Evolutionary conservation across 2,329 filamentous ascomycete species (phyloP).

Genomic region (Botryosphaeria dothidea): DNA sequence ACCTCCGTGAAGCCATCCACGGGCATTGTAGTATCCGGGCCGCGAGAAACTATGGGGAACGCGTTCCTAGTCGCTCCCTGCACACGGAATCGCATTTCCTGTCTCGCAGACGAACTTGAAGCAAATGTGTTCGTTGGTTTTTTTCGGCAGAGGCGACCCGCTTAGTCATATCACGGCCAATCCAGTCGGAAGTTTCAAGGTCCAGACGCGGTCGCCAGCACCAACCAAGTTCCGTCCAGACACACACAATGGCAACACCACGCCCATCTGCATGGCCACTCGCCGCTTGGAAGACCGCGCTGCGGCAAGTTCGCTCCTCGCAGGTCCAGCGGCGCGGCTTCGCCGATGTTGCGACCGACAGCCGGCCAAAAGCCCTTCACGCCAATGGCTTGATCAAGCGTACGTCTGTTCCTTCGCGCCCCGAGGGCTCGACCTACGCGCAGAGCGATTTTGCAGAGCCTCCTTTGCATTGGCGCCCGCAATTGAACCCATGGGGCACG

Average conservation of each 20-base stretch:
- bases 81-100: neutral
- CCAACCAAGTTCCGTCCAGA: neutral
- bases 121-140: neutral
- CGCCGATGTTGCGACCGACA: neutral
- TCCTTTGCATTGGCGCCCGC: conserved; percentile 20
- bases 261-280: conserved; percentile 64
- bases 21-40: neutral
- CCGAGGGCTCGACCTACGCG: neutral
- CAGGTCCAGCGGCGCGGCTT: conserved; percentile 27
- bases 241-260: conserved; percentile 56
- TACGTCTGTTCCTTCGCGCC: neutral
- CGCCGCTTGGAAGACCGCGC: conserved; percentile 67
- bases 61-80: neutral
- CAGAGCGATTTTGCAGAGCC: conserved; percentile 26
- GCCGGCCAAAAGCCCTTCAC: neutral
- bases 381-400: conserved; percentile 13
- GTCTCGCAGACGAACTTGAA: neutral
- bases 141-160: neutral
- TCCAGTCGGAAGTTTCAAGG: conserved; percentile 13
- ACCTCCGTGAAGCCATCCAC: conserved; percentile 2
- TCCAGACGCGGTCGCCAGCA: neutral
- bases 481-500: neutral
- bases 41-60: neutral
- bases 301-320: conserved; percentile 56
- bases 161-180: conserved; percentile 18